These are phyloP conservation scores for Aspergillus tubingensis DNA, from an alignment of 2,329 filamentous ascomycete species.

Conservation along the genomic window DNA sequence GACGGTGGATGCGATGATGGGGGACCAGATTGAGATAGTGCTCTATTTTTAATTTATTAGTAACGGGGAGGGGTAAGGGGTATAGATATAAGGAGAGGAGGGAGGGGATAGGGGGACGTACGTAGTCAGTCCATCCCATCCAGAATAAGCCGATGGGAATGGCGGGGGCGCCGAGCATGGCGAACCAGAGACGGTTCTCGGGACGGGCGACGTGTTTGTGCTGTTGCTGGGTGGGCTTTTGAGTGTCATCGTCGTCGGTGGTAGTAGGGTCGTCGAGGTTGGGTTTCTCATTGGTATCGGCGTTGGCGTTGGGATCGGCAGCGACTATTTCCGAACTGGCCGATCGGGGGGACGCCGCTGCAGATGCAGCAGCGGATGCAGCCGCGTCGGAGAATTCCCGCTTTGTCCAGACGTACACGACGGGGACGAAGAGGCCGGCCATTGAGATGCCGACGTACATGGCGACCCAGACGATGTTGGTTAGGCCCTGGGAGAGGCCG, in stretches of 20 bases:
- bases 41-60: conserved; percentile 31
- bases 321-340: background rate
- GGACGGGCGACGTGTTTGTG: conserved; percentile 36
- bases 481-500: conserved; percentile 50
- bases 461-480: conserved; percentile 53
- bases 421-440: conserved; percentile 44
- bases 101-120: conserved; percentile 8
- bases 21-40: conserved; percentile 54
- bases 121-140: conserved; percentile 57
- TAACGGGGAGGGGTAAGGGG: background rate
- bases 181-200: conserved; percentile 58
- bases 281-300: background rate
- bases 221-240: background rate
- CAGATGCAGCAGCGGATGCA: background rate
- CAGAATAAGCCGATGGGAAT: conserved; percentile 60
- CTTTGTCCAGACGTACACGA: conserved; percentile 51
- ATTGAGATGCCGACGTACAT: conserved; percentile 49
- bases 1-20: conserved; percentile 52
- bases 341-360: background rate
- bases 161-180: conserved; percentile 53
- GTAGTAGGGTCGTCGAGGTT: background rate
- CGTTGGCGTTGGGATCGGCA: background rate
- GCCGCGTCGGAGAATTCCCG: conserved; percentile 46
- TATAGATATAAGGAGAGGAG: no score
- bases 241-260: background rate